A percentile compares a stretch with the other conserved stretches of the same genome.
Evolutionary conservation across 805 yeast species (phyloP).

Genomic region (Cyberlindnera meyerae): DNA sequence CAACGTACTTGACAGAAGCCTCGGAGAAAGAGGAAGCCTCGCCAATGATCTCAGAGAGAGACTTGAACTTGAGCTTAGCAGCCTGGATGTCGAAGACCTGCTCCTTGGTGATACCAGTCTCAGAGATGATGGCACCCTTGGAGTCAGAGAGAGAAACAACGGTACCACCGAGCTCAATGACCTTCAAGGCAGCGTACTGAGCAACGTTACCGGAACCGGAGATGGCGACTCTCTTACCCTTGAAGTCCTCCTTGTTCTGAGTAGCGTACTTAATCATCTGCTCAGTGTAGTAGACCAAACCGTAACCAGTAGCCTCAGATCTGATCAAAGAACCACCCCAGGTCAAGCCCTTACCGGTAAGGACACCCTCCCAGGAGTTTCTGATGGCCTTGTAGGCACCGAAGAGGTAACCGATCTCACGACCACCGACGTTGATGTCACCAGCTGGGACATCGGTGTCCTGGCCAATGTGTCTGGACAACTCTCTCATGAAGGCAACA

Average conservation of each 20-base stretch:
- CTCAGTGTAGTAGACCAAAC: constrained; percentile 93
- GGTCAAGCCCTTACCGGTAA: constrained; percentile 95
- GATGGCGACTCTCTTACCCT: constrained; percentile 91
- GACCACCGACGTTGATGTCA: constrained; percentile 97
- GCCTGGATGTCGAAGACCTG: constrained; percentile 71
- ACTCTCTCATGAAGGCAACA: constrained; percentile 91
- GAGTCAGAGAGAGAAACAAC: constrained; percentile 95
- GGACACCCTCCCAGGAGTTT: constrained; percentile 94
- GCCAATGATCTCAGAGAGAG: constrained; percentile 63
- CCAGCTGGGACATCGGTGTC: constrained; percentile 99
- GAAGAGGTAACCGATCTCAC: constrained; percentile 68
- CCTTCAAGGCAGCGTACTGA: constrained; percentile 97
- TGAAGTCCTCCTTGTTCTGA: constrained; percentile 81
- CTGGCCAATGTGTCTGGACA: constrained; percentile 93
- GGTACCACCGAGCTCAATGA: constrained; percentile 92
- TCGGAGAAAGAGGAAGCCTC: constrained; percentile 55
- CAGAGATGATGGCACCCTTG: constrained; percentile 78
- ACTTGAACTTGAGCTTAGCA: constrained; percentile 75
- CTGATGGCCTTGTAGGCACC: constrained; percentile 93
- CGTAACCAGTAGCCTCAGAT: constrained; percentile 99
- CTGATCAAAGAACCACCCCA: constrained; percentile 99
- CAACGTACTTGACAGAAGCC: constrained; percentile 63
- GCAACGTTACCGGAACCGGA: constrained; percentile 99
- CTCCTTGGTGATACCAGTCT: constrained; percentile 76
- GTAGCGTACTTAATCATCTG: constrained; percentile 95